Conservation (phyloP, 768 basidiomycete genomes). For the Coprinopsis cinerea region DNA sequence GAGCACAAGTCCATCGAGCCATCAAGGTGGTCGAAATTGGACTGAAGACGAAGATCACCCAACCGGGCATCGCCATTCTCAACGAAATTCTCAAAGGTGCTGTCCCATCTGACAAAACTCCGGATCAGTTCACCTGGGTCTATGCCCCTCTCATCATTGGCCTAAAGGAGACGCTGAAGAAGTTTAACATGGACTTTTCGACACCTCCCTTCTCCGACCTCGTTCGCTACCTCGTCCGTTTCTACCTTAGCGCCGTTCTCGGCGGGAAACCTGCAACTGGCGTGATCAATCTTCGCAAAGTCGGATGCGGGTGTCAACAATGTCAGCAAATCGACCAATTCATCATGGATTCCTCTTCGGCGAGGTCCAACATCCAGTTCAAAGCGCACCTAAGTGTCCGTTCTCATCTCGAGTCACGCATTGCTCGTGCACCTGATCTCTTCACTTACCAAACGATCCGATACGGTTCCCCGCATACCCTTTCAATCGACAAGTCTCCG, state of each 20-base stretch:
- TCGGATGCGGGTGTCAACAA: neutral
- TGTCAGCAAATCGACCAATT: neutral
- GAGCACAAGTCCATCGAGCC: no score
- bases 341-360: neutral
- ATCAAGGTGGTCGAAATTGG: neutral
- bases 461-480: neutral
- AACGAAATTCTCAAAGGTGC: neutral
- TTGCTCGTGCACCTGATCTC: neutral
- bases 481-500: neutral
- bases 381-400: neutral
- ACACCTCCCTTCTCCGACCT: neutral
- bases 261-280: neutral
- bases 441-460: neutral
- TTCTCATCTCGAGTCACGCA: neutral
- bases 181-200: neutral
- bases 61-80: neutral
- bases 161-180: neutral
- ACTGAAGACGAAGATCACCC: neutral
- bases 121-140: neutral
- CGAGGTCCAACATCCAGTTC: neutral
- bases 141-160: neutral
- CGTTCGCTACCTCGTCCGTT: neutral
- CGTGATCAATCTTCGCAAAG: no score
- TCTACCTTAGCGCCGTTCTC: neutral
- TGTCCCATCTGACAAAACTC: neutral